Percentiles rank a stretch among this genome's conserved stretches.
Evolutionary conservation across 495 filamentous ascomycete species (phyloP).

Genomic region (Tirmania nivea): DNA sequence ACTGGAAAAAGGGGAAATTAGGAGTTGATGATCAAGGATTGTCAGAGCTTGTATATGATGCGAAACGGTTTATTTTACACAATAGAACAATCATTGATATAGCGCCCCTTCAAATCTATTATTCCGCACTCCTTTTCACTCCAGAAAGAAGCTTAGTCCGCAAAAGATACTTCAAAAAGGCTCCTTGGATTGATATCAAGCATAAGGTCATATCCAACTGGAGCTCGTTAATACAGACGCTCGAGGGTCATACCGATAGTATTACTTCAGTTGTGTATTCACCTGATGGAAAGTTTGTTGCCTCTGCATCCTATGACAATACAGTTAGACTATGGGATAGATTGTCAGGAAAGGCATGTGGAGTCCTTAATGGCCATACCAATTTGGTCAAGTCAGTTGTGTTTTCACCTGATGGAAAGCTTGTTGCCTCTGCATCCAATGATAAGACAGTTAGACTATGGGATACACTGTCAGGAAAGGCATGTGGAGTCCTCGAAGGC

Average conservation of each 20-base stretch:
- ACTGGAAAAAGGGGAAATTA: too few species aligned
- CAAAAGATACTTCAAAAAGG: conserved; percentile 1
- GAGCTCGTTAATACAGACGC: not conserved
- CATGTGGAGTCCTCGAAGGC: not conserved
- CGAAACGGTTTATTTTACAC: conserved; percentile 16
- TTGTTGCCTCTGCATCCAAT: not conserved
- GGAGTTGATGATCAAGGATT: too few species aligned
- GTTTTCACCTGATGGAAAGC: not conserved
- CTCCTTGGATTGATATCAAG: not conserved
- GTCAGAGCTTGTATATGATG: conserved; percentile 3
- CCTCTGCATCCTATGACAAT: not conserved
- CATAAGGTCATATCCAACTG: not conserved
- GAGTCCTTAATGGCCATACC: not conserved
- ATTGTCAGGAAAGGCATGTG: not conserved
- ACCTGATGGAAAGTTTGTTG: not conserved
- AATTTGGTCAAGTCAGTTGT: too few species aligned
- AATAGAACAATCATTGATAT: conserved; percentile 15
- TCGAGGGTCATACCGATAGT: not conserved
- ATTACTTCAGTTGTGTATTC: not conserved
- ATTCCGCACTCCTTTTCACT: conserved; percentile 19
- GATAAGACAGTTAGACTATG: not conserved
- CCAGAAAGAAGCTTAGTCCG: conserved; percentile 15
- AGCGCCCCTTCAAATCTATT: conserved; percentile 20
- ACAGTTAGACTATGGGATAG: not conserved
- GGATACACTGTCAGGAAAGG: not conserved